These are phyloP conservation scores for Multifurca ochricompacta DNA, from an alignment of 768 basidiomycete species.

Conservation along the genomic window DNA sequence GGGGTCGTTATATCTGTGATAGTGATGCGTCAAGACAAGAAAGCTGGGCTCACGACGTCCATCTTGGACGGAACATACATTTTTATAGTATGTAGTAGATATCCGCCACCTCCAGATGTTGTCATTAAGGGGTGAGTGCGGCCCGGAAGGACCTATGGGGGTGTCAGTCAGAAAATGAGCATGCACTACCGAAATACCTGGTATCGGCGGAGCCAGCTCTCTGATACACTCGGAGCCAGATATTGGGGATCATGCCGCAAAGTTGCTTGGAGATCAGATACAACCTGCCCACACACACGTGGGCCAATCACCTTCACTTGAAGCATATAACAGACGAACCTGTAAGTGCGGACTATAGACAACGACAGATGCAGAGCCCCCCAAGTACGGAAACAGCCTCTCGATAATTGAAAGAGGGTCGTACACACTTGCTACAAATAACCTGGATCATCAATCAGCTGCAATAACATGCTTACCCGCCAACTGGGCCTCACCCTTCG, in stretches of 20 bases:
- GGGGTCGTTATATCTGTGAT: slow-evolving; percentile 49
- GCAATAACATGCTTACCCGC: not conserved
- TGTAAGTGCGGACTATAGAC: slow-evolving; percentile 79
- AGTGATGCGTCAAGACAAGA: not conserved
- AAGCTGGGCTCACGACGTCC: not conserved
- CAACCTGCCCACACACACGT: slow-evolving; percentile 47
- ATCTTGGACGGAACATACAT: slow-evolving; percentile 43
- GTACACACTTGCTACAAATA: slow-evolving; percentile 78
- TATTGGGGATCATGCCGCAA: slow-evolving; percentile 60
- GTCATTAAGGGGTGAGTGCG: slow-evolving; percentile 94
- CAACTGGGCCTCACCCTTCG: slow-evolving; percentile 58
- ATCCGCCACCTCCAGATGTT: slow-evolving; percentile 83
- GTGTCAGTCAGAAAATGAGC: not conserved
- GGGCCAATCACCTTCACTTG: not conserved
- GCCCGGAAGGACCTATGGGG: slow-evolving; percentile 70
- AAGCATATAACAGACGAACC: slow-evolving; percentile 32
- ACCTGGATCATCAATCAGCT: slow-evolving; percentile 32
- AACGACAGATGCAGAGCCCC: slow-evolving; percentile 80
- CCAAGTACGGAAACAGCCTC: slow-evolving; percentile 64
- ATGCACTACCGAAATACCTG: slow-evolving; percentile 41
- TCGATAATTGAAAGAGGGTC: slow-evolving; percentile 78
- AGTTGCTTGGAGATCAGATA: slow-evolving; percentile 69
- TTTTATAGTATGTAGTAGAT: slow-evolving; percentile 77
- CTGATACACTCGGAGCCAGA: slow-evolving; percentile 73
- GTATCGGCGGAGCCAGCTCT: slow-evolving; percentile 83